phyloP scores from a whole-genome alignment of 176 grass and related monocot genomes.

The Raddia guianensis region DNA sequence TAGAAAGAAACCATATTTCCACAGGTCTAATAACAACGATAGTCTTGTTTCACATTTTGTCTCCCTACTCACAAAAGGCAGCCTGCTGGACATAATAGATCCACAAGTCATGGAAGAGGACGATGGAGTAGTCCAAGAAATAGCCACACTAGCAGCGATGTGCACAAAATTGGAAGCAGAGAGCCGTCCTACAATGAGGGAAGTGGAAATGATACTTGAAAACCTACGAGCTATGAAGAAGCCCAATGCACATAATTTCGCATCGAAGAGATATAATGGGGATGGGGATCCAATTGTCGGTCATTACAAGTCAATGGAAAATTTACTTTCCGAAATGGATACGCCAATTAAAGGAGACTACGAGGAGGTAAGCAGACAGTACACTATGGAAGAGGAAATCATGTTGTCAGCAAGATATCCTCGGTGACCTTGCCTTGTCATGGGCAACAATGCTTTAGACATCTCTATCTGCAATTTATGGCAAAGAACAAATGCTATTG shows the following conservation, averaged over 20 bases:
- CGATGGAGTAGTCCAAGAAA: constrained; percentile 24
- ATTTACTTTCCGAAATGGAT: too few relatives aligned
- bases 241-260: neutral
- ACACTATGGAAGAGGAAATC: constrained; percentile 35
- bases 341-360: neutral
- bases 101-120: constrained; percentile 5
- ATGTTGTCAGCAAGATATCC: constrained; percentile 19
- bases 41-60: neutral
- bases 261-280: neutral
- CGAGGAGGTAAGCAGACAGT: neutral
- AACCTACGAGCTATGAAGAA: constrained; percentile 1
- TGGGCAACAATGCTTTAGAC: neutral
- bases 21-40: neutral
- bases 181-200: constrained; percentile 30
- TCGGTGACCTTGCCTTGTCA: neutral
- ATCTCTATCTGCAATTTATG: too few relatives aligned
- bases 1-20: constrained; percentile 27
- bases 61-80: neutral
- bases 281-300: neutral
- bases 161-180: constrained; percentile 40
- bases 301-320: neutral
- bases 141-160: constrained; percentile 21
- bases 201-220: constrained; percentile 37
- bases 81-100: neutral
- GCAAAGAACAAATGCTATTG: too few relatives aligned